Evolutionary conservation across 176 grass and related monocot genomes (phyloP), one percentile per base, ranked within the genome.

Genomic region (Carex pumila): DNA sequence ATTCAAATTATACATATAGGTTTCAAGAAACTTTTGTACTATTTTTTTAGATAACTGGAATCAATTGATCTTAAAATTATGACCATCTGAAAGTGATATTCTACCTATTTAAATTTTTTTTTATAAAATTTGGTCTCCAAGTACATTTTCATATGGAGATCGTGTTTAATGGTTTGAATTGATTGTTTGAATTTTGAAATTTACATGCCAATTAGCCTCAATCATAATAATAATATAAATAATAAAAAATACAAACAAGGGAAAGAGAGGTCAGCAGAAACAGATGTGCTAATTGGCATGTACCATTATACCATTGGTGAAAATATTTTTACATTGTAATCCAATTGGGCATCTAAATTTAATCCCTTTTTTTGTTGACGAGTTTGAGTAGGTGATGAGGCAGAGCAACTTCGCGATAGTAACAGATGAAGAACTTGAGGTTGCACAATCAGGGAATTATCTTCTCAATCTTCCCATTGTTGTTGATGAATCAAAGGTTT

Each of bases 401-500:
- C 91, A 98, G 82, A 94, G 87, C 87, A 90, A 98, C 79, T 98
- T 98, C 80, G 87, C 90, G 78, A 19, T 94, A 67, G 87, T 98
- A 90, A 91, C 89, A 64, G 92, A 98, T 91, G 92, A 93, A 88
- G 95, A 98, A 87, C 91, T 88, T 56, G 82, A 87, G 79, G 58
- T 93, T 74, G 95, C 95, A 65, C 90, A 94, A 82, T 93, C 90
- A 89, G 95, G 89, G 84, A 66, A 82, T 85, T 98, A 98, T 86
- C 90, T 98, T 68, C 79, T 98, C 77, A 85, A 98, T 68, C 95
- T 94, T 79, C 95, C 95, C 6, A 93, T 98, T 67, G 94, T 90
- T 90, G 95, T 98, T 84, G 92, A 94, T 83, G 92, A 98, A 93
- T 90, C 89, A 47, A 94, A 93, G 95, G 95, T 98, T 59, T 69